Evolutionary conservation across 108 stramenopile species (phyloP).

Genomic region (Fragilaria radians): DNA sequence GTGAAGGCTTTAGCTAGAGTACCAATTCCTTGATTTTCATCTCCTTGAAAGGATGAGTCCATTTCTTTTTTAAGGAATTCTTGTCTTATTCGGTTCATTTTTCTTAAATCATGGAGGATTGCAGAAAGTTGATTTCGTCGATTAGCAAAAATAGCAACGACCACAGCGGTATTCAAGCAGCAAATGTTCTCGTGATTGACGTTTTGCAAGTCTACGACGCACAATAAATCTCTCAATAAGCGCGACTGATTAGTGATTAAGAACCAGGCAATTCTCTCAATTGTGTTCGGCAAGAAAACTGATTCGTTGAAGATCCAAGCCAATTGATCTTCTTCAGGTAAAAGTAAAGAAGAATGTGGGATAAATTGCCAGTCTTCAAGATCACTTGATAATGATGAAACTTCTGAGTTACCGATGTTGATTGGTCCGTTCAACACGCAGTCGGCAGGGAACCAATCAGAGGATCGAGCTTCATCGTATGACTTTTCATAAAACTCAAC

Average conservation of each 20-base stretch:
- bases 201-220: slow-evolving; percentile 57
- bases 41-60: not conserved
- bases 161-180: slow-evolving; percentile 79
- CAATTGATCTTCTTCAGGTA: not conserved
- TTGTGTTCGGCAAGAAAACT: slow-evolving; percentile 38
- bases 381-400: slow-evolving; percentile 6
- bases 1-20: not conserved
- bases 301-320: not conserved
- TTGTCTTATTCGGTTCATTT: not conserved
- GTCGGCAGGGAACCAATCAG: slow-evolving; percentile 35
- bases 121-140: slow-evolving; percentile 40
- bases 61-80: no score
- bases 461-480: slow-evolving; percentile 18
- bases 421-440: not conserved
- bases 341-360: slow-evolving; percentile 17
- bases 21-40: not conserved
- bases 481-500: slow-evolving; percentile 1
- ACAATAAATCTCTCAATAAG: slow-evolving; percentile 61
- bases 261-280: slow-evolving; percentile 53
- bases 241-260: slow-evolving; percentile 42
- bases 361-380: slow-evolving; percentile 43
- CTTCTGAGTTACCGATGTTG: not conserved
- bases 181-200: slow-evolving; percentile 92
- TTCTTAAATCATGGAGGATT: slow-evolving; percentile 28
- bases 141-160: slow-evolving; percentile 65